Conservation (phyloP, 129 eudicot genomes). For the Apium graveolens region DNA sequence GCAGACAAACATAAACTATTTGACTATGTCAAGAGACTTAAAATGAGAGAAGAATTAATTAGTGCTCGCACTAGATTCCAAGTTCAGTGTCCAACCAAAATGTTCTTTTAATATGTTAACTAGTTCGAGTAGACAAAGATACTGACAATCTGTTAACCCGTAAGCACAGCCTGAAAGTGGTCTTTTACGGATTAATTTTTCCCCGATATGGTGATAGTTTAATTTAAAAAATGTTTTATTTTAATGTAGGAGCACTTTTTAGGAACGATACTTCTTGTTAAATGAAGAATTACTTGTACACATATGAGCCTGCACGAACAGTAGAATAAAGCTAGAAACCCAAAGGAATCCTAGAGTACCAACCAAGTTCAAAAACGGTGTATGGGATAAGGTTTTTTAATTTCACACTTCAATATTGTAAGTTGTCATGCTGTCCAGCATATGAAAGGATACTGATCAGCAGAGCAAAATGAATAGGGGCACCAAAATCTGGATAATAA, state of each 20-base stretch:
- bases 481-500: background rate
- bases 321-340: background rate
- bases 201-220: background rate
- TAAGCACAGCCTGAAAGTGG: background rate
- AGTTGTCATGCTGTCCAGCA: background rate
- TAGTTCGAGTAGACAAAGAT: background rate
- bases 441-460: background rate
- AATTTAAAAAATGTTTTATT: background rate
- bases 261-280: background rate
- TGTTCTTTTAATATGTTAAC: background rate
- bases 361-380: background rate
- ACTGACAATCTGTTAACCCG: background rate
- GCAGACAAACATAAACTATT: background rate
- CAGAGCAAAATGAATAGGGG: background rate
- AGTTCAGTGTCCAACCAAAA: background rate
- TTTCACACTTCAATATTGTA: background rate
- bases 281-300: too few species aligned
- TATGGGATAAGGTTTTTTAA: too few species aligned
- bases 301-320: background rate
- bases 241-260: background rate
- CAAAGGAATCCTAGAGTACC: background rate
- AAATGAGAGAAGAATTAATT: background rate
- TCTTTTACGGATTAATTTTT: background rate
- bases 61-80: background rate
- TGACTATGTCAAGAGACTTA: background rate